Base-by-base conservation (phyloP, 306 rosid species). In the Quercus ilex region DNA sequence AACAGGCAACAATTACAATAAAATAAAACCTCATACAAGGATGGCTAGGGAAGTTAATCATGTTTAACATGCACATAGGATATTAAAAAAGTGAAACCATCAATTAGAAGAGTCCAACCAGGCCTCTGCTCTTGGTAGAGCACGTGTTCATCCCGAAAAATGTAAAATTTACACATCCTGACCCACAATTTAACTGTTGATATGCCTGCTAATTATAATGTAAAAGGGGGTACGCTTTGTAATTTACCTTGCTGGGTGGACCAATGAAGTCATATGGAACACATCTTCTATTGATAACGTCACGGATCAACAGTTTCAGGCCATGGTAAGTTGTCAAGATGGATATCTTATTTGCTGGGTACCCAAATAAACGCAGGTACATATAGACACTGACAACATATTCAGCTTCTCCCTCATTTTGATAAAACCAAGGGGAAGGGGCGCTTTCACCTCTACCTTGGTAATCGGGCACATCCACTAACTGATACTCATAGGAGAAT, bases 391-490 rank as follows among this genome's bases (percentile, higher is more conserved):
- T 93, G 85, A 95, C 99, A 76, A 95, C 25, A 65, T 95, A 95
- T 80, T 95, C 98, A 14, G 99, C 99, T 82, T 95, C 99, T 82
- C 98, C 99, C 80, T 87, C 97, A 52, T 93, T 95, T 86, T 95
- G 99, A 85, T 93, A 95, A 84, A 95, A 95, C 98, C 98, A 95
- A 73, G 99, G 99, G 67, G 99, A 95, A 69, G 98, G 99, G 21
- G 99, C 91, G 35, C 90, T 81, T 87, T 95, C 99, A 62, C 98
- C 99, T 85, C 87, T 93, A 46, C 92, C 97, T 67, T 79, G 91
- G 88, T 95, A 93, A 80, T 95, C 99, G 14, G 93, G 94, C 74
- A 95, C 99, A 88, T 95, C 98, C 82, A 95, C 90, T 80, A 91
- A 87, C 76, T 95, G 99, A 86, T 95, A 95, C 73, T 95, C 99